Percentiles rank a stretch among this genome's conserved stretches.
These are phyloP conservation scores for Cercophora newfieldiana DNA, from an alignment of 495 filamentous ascomycete species.

Conservation along the genomic window DNA sequence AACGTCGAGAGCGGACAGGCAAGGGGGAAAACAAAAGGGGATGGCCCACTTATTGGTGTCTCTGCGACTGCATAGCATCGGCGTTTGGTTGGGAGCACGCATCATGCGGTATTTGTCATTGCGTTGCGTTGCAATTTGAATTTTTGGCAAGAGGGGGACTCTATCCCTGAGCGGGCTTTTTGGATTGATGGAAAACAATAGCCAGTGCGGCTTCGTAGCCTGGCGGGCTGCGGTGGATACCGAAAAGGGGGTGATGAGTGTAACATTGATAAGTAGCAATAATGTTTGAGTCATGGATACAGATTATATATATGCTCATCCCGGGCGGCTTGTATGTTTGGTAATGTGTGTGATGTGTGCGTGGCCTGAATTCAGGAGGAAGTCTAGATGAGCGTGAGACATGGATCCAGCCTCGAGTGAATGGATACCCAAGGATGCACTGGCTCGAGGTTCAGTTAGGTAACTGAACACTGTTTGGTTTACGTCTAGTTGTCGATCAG, in stretches of 20 bases:
- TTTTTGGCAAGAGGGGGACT: neutral
- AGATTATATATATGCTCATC: no score
- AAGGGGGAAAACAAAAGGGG: neutral
- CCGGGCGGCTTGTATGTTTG: neutral
- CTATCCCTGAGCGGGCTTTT: neutral
- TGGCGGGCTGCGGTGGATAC: neutral
- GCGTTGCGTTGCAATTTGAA: neutral
- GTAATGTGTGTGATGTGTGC: neutral
- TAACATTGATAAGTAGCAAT: neutral
- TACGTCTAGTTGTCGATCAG: no score
- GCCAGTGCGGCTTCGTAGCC: neutral
- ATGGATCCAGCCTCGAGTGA: no score
- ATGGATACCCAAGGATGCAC: no score
- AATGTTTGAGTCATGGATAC: constrained; percentile 4
- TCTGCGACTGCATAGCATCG: constrained; percentile 17
- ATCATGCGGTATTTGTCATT: neutral
- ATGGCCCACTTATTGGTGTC: neutral
- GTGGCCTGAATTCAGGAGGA: neutral
- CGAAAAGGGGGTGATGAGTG: neutral
- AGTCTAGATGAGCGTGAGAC: no score
- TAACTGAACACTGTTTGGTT: no score
- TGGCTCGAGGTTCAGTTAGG: no score
- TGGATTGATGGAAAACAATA: neutral
- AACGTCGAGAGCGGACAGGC: no score
- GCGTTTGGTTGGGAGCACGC: constrained; percentile 4